These are phyloP conservation scores for Heracleum sosnowskyi DNA, from an alignment of 129 eudicot genomes.

Conservation along the genomic window DNA sequence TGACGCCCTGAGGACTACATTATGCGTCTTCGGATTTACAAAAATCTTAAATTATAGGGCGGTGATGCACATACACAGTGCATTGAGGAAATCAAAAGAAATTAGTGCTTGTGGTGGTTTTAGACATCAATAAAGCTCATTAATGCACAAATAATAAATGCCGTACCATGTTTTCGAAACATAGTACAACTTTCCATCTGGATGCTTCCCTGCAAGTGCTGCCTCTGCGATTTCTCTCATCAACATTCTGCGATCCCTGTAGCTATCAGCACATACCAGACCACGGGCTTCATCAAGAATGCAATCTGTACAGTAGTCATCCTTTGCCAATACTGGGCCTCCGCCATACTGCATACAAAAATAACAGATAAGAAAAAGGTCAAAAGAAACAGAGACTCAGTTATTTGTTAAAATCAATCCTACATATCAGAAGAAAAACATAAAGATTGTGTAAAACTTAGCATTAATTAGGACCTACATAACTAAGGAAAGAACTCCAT, in stretches of 20 bases:
- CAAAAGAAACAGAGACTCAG: background rate
- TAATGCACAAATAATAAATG: background rate
- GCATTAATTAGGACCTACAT: background rate
- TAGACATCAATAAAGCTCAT: background rate
- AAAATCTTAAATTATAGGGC: background rate
- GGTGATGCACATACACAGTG: background rate
- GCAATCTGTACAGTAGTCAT: slow-evolving; percentile 68
- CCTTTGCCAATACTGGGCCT: slow-evolving; percentile 65
- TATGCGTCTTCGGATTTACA: background rate
- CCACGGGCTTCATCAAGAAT: slow-evolving; percentile 52
- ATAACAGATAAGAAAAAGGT: slow-evolving; percentile 22
- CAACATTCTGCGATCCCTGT: slow-evolving; percentile 53
- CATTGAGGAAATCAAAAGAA: background rate
- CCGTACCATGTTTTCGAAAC: slow-evolving; percentile 81
- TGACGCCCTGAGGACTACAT: background rate
- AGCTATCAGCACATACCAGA: slow-evolving; percentile 65
- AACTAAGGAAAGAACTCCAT: background rate
- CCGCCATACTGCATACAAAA: slow-evolving; percentile 58
- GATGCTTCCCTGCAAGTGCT: slow-evolving; percentile 72
- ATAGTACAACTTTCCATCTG: slow-evolving; percentile 58
- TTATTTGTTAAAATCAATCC: background rate
- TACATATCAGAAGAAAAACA: background rate
- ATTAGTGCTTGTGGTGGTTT: background rate
- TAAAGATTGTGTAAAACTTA: background rate
- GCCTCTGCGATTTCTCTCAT: slow-evolving; percentile 91